Conservation (phyloP, 306 rosid species). For the Psophocarpus tetragonolobus region DNA sequence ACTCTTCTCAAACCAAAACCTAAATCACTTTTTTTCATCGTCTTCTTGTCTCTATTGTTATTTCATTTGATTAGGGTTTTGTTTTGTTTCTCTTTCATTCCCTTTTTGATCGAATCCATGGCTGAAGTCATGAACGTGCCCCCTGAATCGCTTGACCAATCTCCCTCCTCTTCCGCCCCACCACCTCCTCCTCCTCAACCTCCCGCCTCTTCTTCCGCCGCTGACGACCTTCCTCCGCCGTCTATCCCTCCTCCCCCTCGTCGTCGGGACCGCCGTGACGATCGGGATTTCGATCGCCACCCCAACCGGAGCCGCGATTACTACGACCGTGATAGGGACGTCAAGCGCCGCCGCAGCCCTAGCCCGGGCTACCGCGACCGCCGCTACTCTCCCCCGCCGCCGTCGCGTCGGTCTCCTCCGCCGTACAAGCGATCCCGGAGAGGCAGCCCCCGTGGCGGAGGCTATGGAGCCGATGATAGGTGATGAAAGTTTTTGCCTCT, state of each 20-base stretch:
- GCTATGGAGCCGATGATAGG: conserved; percentile 77
- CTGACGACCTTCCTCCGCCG: conserved; percentile 49
- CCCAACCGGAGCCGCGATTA: conserved; percentile 75
- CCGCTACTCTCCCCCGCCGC: conserved; percentile 63
- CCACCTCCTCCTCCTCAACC: conserved; percentile 31
- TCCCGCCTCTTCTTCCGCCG: conserved; percentile 23
- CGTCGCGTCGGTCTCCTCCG: conserved; percentile 72
- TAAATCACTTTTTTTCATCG: no score
- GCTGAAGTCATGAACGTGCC: conserved; percentile 85
- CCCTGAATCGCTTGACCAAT: conserved; percentile 60
- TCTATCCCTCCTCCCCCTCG: conserved; percentile 38
- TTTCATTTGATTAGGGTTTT: conserved; percentile 23
- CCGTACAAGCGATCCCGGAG: conserved; percentile 80
- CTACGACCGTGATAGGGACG: conserved; percentile 75
- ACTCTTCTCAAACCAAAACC: no score
- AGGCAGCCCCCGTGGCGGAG: conserved; percentile 70
- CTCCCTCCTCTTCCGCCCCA: conserved; percentile 48
- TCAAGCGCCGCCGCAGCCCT: conserved; percentile 82
- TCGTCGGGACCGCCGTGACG: conserved; percentile 69
- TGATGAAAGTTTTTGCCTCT: not conserved
- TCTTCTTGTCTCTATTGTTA: no score
- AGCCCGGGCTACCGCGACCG: conserved; percentile 74
- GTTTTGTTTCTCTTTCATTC: no score
- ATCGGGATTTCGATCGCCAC: conserved; percentile 72
- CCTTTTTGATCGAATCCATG: conserved; percentile 41